phyloP scores from a whole-genome alignment of 805 yeast genomes.

The Zygosaccharomyces lentus region DNA sequence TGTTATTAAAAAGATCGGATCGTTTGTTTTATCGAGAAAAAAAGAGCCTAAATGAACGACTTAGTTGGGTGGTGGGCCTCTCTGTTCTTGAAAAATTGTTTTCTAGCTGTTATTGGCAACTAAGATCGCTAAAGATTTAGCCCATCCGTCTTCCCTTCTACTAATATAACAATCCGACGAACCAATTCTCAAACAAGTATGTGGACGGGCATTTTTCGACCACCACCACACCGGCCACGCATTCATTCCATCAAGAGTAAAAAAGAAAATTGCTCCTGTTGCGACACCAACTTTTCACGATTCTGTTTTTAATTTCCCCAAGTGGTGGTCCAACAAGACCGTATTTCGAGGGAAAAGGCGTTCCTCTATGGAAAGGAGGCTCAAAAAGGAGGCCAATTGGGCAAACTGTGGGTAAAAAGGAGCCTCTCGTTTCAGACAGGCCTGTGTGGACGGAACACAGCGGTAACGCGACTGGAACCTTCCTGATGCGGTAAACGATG shows the following conservation, averaged over 20 bases:
- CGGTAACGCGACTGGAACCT: background rate
- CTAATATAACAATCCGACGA: background rate
- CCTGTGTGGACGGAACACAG: background rate
- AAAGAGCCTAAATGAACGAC: slow-evolving; percentile 15
- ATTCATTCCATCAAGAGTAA: background rate
- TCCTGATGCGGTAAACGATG: background rate
- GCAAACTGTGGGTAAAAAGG: background rate
- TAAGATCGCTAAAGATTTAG: too few relatives aligned
- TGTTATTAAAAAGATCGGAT: slow-evolving; percentile 18
- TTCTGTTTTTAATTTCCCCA: background rate
- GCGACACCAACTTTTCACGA: background rate
- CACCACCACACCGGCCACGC: background rate
- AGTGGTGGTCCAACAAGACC: background rate
- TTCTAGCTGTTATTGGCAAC: too few relatives aligned
- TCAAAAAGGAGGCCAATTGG: background rate
- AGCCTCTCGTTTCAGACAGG: background rate
- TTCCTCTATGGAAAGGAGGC: background rate
- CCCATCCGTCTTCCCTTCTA: background rate
- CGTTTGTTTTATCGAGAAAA: slow-evolving; percentile 1
- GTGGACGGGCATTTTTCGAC: background rate
- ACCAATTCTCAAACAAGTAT: background rate
- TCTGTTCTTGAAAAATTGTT: background rate
- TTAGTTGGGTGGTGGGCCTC: slow-evolving; percentile 10
- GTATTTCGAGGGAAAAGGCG: background rate
- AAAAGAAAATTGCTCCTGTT: background rate